Evolutionary conservation across 2,329 filamentous ascomycete species (phyloP).

Genomic region (Ustulina deusta): DNA sequence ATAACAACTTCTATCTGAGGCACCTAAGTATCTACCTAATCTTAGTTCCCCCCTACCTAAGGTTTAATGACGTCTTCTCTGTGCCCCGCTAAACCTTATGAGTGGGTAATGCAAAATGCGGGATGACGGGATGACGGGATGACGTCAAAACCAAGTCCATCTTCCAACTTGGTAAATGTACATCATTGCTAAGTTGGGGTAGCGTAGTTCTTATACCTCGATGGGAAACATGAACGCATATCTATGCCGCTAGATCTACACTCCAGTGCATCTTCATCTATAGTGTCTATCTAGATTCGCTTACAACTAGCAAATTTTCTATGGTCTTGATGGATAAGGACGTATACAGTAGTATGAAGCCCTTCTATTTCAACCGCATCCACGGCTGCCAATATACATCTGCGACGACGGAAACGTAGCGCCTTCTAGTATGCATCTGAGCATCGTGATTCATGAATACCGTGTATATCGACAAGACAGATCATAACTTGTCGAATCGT

Average conservation of each 20-base stretch:
- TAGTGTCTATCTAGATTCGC: background rate
- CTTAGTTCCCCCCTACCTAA: no score
- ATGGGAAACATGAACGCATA: background rate
- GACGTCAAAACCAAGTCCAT: slow-evolving; percentile 22
- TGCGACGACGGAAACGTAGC: background rate
- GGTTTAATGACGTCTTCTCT: slow-evolving; percentile 20
- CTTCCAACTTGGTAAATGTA: background rate
- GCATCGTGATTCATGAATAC: background rate
- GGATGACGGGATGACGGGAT: slow-evolving; percentile 28
- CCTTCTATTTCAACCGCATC: background rate
- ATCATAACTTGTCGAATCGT: background rate
- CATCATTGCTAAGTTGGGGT: background rate
- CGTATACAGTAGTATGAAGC: background rate
- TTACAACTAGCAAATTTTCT: background rate
- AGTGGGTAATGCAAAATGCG: slow-evolving; percentile 3
- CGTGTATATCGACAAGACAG: background rate
- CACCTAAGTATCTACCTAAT: no score
- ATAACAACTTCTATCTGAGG: background rate
- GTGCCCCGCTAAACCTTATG: background rate
- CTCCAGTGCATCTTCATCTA: background rate
- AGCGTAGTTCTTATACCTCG: background rate
- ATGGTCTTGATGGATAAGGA: background rate
- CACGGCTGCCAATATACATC: background rate
- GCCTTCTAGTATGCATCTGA: background rate
- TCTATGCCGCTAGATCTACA: background rate